Base-by-base conservation (phyloP, 768 basidiomycete species). In the Tricholoma sp. region DNA sequence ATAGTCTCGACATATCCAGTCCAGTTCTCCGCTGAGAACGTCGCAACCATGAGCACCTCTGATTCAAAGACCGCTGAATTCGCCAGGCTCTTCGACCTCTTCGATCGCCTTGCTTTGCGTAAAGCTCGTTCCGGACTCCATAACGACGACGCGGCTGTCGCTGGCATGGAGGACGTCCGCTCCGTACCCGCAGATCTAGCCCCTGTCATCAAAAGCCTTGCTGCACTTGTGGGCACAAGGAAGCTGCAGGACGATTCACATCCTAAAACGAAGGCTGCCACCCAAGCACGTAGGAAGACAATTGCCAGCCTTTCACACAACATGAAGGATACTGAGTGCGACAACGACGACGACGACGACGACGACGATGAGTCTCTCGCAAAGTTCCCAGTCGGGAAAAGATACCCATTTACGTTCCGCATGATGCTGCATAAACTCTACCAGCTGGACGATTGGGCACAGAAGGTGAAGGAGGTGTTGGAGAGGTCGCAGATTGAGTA, bases 371-470 rank as follows among this genome's bases (percentile, higher is more conserved):
- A 71, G 47, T 74, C 63, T 0, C 64, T 74, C 10, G 72, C 70
- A 2, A 71, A 72, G 35, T 83, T 84, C 57, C 79, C 79, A 4
- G 65, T 78, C 5, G 71, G 65, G n/a, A 74, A 69, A 59, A 69
- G 72, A 52, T 83, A 80, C 62, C 75, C 75, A 16, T 87, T 87
- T 70, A 85, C 81, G 32, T 87, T 86, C 75, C 82, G 79, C 63
- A 74, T 83, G 63, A 86, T 85, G 83, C 67, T 86, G 56, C 83
- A 87, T 71, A 81, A 83, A 66, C 72, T 86, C 10, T 87, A 87
- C 67, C 74, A 79, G 54, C 68, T 80, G 54, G 80, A 82, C 19
- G 83, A 85, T 54, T 87, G 84, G 82, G 75, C 71, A 1, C 72
- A 73, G 60, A 83, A 80, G 66, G 79, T 85, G 53, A 79, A 78